Evolutionary conservation across 2,329 filamentous ascomycete genomes (phyloP).

Genomic region (Cryphonectria nitschkei): DNA sequence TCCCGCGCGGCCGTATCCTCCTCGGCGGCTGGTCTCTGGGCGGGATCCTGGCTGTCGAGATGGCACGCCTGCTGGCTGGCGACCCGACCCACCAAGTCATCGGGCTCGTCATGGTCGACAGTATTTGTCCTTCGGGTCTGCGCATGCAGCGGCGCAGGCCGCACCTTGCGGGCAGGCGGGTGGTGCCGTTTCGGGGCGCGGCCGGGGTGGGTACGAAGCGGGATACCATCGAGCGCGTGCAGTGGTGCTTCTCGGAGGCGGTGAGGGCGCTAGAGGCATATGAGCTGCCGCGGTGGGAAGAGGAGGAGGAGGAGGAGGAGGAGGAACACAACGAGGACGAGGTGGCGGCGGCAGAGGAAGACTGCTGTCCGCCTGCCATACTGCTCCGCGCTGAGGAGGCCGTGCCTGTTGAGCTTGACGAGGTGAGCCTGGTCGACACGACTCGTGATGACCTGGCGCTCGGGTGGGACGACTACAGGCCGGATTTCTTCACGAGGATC

Average conservation of each 20-base stretch:
- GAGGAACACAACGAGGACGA: neutral
- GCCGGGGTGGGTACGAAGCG: constrained; percentile 36
- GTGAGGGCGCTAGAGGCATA: constrained; percentile 46
- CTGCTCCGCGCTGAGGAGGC: constrained; percentile 50
- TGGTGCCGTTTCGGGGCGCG: constrained; percentile 34
- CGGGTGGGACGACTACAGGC: constrained; percentile 54
- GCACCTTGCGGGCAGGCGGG: constrained; percentile 32
- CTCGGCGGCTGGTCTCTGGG: constrained; percentile 65
- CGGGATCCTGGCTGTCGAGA: constrained; percentile 55
- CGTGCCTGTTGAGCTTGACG: constrained; percentile 40
- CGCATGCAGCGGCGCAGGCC: neutral
- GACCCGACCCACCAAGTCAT: constrained; percentile 44
- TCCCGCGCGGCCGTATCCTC: constrained; percentile 47
- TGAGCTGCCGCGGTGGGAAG: constrained; percentile 44
- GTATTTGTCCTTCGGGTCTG: constrained; percentile 41
- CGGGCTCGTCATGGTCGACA: constrained; percentile 59
- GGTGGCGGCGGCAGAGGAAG: neutral
- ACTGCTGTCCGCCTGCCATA: constrained; percentile 44
- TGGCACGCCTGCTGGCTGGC: constrained; percentile 48
- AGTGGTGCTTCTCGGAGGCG: constrained; percentile 48
- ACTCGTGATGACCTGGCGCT: constrained; percentile 46
- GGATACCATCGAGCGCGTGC: constrained; percentile 37
- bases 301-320: neutral
- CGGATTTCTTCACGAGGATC: constrained; percentile 48
- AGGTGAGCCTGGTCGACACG: constrained; percentile 46